phyloP scores from a whole-genome alignment of 306 rosid genomes.

The Canavalia ensiformis region DNA sequence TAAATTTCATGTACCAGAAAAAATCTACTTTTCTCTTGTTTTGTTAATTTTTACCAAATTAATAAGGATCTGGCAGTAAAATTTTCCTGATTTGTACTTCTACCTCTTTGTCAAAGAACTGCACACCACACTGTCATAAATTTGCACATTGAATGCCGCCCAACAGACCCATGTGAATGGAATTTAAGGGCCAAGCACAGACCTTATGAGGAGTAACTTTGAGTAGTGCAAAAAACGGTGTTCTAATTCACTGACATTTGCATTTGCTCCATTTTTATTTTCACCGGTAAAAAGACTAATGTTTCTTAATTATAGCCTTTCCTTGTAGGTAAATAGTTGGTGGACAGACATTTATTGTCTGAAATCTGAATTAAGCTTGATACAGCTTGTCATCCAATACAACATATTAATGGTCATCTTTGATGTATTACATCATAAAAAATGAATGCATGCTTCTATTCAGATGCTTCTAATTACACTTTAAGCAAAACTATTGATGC shows the following conservation, averaged over 20 bases:
- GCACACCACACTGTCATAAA: constrained; percentile 29
- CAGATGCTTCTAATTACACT: constrained; percentile 4
- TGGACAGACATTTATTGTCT: neutral
- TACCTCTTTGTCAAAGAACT: constrained; percentile 31
- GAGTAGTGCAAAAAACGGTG: neutral
- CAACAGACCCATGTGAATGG: constrained; percentile 54
- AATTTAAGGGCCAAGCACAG: constrained; percentile 36
- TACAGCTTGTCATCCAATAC: neutral
- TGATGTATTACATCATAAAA: neutral
- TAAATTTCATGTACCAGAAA: neutral
- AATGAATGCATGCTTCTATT: constrained; percentile 26
- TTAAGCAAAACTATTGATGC: too few species aligned
- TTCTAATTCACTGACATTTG: constrained; percentile 11
- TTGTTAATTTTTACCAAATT: constrained; percentile 40
- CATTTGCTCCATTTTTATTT: constrained; percentile 23
- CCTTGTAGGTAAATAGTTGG: neutral
- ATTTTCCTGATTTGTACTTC: neutral
- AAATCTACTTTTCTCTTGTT: neutral
- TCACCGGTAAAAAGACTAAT: neutral
- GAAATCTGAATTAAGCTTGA: constrained; percentile 21
- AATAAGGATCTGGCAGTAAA: constrained; percentile 40
- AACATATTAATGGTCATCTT: neutral
- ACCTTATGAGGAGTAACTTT: constrained; percentile 9
- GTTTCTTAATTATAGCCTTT: neutral
- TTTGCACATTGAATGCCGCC: constrained; percentile 45